These are phyloP conservation scores for Magnaporthiopsis incrustans DNA, from an alignment of 2,329 filamentous ascomycete genomes.

Conservation along the genomic window DNA sequence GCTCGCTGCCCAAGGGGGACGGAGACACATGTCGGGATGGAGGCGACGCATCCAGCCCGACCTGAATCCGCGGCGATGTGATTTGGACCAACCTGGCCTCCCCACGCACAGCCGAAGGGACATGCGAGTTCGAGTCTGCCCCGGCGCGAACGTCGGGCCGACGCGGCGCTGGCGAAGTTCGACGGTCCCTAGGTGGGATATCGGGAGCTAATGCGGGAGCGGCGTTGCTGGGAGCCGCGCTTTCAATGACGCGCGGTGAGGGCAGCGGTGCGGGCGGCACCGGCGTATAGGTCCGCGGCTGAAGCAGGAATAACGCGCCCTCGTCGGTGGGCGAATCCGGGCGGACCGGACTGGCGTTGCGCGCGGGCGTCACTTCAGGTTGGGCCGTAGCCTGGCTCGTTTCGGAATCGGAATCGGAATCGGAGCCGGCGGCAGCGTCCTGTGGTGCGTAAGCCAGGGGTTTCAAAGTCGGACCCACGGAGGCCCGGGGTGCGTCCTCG, in stretches of 20 bases:
- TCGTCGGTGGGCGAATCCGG: slow-evolving; percentile 9
- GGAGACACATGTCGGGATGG: not conserved
- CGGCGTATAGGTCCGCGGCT: slow-evolving; percentile 51
- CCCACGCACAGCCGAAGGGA: not conserved
- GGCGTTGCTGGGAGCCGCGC: not conserved
- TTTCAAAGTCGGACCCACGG: not conserved
- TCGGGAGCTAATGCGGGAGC: slow-evolving; percentile 2
- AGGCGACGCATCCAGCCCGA: not conserved
- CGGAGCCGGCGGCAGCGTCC: not conserved
- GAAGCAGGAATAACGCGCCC: slow-evolving; percentile 39
- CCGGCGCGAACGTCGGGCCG: not conserved
- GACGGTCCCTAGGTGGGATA: not conserved
- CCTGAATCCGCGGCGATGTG: not conserved
- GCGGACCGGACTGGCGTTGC: not conserved
- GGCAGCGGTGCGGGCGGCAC: slow-evolving; percentile 38
- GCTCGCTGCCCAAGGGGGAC: slow-evolving; percentile 13
- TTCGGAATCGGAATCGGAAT: slow-evolving; percentile 3
- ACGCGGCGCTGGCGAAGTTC: not conserved
- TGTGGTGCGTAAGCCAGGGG: not conserved
- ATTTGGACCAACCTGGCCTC: slow-evolving; percentile 10
- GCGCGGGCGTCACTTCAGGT: not conserved
- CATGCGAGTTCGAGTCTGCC: not conserved
- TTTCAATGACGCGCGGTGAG: slow-evolving; percentile 33
- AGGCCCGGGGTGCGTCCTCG: not conserved
- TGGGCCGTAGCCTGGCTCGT: not conserved